phyloP scores from a whole-genome alignment of 179 eudicot genomes.

The Silene coronaria region DNA sequence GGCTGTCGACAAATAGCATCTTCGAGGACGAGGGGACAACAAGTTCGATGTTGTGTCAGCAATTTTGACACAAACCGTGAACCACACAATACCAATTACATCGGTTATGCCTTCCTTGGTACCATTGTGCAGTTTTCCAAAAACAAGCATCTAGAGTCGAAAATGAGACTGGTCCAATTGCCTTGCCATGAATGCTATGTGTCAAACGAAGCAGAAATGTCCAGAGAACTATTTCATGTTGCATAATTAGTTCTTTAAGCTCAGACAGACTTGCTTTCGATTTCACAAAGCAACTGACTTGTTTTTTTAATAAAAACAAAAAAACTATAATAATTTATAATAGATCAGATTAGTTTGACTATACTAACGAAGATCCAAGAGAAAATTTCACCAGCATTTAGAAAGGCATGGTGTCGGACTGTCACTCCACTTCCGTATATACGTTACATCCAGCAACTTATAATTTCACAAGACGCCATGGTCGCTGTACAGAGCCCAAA shows the following conservation, averaged over 20 bases:
- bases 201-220: neutral
- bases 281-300: neutral
- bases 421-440: neutral
- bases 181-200: neutral
- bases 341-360: conserved; percentile 6
- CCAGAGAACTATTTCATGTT: neutral
- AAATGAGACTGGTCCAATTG: neutral
- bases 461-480: conserved; percentile 2
- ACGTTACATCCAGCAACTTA: conserved; percentile 9
- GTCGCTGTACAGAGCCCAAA: conserved; percentile 19
- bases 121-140: no score
- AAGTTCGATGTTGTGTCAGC: neutral
- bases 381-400: conserved; percentile 13
- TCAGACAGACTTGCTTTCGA: neutral
- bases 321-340: neutral
- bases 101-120: no score
- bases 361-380: conserved; percentile 4
- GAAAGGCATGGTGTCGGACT: conserved; percentile 11
- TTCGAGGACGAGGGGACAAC: no score
- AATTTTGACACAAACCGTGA: neutral
- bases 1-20: no score
- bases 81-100: neutral
- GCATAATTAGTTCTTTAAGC: neutral
- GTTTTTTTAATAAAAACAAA: neutral
- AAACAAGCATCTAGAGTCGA: no score